These are phyloP conservation scores for Penicillium sp. DNA, from an alignment of 2,329 filamentous ascomycete genomes.

Conservation along the genomic window DNA sequence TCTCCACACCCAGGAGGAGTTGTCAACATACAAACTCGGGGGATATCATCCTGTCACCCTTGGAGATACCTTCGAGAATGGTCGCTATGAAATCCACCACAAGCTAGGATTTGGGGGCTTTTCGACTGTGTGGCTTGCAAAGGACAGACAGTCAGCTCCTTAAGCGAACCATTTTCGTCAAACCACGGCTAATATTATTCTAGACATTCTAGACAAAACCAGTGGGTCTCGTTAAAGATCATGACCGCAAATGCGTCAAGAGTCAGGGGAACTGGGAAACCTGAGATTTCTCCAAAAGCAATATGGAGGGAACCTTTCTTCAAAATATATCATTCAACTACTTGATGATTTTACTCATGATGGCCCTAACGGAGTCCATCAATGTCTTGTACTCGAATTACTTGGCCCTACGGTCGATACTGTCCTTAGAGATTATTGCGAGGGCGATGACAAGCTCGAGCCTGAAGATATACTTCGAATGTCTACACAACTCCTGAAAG, in stretches of 20 bases:
- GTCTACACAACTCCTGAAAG: conserved; percentile 25
- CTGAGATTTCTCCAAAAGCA: conserved; percentile 10
- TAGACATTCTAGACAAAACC: conserved; percentile 11
- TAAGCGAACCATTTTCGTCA: too few species aligned
- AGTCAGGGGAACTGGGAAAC: conserved; percentile 17
- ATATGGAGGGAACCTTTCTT: conserved; percentile 9
- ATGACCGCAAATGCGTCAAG: conserved; percentile 20
- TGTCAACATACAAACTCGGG: conserved; percentile 9
- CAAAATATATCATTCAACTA: conserved; percentile 24
- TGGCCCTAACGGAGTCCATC: conserved; percentile 34
- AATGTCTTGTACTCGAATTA: conserved; percentile 33
- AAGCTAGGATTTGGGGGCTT: conserved; percentile 47
- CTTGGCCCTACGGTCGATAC: conserved; percentile 28
- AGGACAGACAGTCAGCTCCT: conserved; percentile 24
- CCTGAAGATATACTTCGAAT: conserved; percentile 24
- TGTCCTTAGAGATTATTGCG: conserved; percentile 20
- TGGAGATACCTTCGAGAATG: conserved; percentile 40
- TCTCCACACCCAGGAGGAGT: not conserved
- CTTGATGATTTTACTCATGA: conserved; percentile 28
- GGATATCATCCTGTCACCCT: conserved; percentile 47
- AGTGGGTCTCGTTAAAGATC: conserved; percentile 34
- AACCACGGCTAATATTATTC: conserved; percentile 2
- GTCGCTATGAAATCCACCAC: conserved; percentile 43
- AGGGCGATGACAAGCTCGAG: conserved; percentile 16
- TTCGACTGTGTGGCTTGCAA: conserved; percentile 48